Base-by-base conservation (phyloP, 805 yeast species). In the Lipomyces kockii region DNA sequence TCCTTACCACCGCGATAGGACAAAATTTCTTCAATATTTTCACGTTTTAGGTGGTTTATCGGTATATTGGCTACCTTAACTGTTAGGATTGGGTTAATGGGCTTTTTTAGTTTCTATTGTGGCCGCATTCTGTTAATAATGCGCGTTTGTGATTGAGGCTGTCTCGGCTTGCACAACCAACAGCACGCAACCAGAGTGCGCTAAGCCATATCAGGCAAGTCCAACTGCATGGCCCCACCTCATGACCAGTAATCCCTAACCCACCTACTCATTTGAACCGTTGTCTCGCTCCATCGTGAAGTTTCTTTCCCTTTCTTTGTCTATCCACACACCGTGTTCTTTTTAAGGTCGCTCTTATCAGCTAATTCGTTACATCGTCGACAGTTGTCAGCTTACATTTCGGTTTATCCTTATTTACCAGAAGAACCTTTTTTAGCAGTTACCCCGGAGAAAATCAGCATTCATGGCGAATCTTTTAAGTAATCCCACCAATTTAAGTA, bases 391-490 rank as follows among this genome's bases (percentile, higher is more conserved):
- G 8, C 27, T 22, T 7, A 52, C 55, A 3, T 11, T 29, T 25
- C 34, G 7, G 17, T 29, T 14, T 7, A 25, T 20, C 34, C 55
- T 5, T 9, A n/a, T 52, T 22, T 12, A 14, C 55, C 29, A 29
- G 34, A 12, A 9, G n/a, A 25, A 46, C 49, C 17, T 37, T 37
- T 17, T 49, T 32, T 57, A 37, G 27, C 65, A 52, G n/a, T 43
- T 62, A 9, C 25, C 43, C 52, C n/a, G 34, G 55, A 22, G 51
- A 27, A 6, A 56, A 57, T 58, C 67, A 60, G 49, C 35, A 52
- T 29, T 25, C 37, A 70, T 70, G 73, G 73, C 73, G 73, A 70
- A 70, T 61, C 60, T 69, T 63, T 66, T 70, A 64, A 69, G 72
- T 68, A 69, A 63, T 70, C 32, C 17, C 17, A 60, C 63, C 35